Percentiles rank a stretch among this genome's conserved stretches.
Conservation (phyloP, 2,329 filamentous ascomycete species). For the Coniosporium tulheliwenetii region DNA sequence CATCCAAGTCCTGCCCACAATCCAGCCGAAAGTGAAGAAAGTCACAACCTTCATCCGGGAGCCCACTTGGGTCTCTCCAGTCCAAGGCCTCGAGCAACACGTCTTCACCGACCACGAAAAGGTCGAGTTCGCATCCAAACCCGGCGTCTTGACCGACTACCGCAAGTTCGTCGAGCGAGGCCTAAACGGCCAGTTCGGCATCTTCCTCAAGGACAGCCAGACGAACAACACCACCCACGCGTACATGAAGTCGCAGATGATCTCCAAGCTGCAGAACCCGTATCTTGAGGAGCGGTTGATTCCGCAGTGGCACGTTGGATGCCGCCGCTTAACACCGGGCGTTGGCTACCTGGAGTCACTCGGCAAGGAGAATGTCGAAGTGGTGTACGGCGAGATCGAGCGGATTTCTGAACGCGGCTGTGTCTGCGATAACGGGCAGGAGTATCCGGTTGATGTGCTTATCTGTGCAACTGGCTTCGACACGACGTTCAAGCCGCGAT, state of each 20-base stretch:
- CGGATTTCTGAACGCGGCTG: constrained; percentile 15
- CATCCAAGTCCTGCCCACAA: constrained; percentile 35
- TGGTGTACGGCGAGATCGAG: constrained; percentile 22
- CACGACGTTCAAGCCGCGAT: constrained; percentile 24
- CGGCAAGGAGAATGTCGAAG: constrained; percentile 23
- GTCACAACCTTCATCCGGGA: constrained; percentile 35
- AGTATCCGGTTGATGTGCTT: constrained; percentile 17
- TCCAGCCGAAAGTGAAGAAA: constrained; percentile 27
- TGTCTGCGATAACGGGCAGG: constrained; percentile 15
- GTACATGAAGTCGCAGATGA: constrained; percentile 26
- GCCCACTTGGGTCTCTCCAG: constrained; percentile 26
- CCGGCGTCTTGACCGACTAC: constrained; percentile 22
- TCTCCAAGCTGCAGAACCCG: constrained; percentile 12
- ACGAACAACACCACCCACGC: constrained; percentile 23
- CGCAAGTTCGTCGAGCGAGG: constrained; percentile 29
- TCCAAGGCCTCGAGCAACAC: constrained; percentile 26
- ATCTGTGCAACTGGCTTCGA: constrained; percentile 27
- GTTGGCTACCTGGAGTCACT: constrained; percentile 26
- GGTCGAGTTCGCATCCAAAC: constrained; percentile 24
- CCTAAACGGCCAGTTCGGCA: constrained; percentile 30
- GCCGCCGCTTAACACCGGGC: constrained; percentile 28
- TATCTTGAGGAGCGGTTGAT: constrained; percentile 12
- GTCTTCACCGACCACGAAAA: constrained; percentile 26
- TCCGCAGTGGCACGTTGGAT: constrained; percentile 17
- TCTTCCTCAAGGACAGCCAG: constrained; percentile 27